phyloP scores from a whole-genome alignment of 306 rosid genomes.

The Oxytropis ochrocephala region DNA sequence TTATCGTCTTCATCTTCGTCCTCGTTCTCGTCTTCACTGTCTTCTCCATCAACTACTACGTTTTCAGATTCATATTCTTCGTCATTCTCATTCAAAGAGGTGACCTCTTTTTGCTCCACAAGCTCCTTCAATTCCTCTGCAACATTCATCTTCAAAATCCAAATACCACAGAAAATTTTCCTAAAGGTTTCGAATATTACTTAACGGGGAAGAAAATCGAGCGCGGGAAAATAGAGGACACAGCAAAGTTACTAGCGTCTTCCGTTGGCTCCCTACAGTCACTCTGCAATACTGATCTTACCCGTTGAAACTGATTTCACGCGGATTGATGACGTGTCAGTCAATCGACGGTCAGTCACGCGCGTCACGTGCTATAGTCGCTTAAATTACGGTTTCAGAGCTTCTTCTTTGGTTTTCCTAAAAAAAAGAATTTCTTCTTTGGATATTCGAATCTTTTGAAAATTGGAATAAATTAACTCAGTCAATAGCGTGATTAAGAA shows the following conservation, averaged over 20 bases:
- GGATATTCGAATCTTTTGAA: background rate
- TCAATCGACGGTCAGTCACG: slow-evolving; percentile 55
- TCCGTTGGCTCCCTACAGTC: slow-evolving; percentile 63
- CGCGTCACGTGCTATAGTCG: slow-evolving; percentile 46
- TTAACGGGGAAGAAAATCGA: slow-evolving; percentile 17
- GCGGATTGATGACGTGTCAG: slow-evolving; percentile 58
- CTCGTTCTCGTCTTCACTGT: slow-evolving; percentile 34
- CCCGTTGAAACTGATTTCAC: slow-evolving; percentile 45
- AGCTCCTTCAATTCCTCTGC: slow-evolving; percentile 40
- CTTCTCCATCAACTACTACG: slow-evolving; percentile 49
- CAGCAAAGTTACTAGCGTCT: slow-evolving; percentile 40
- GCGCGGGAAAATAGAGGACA: slow-evolving; percentile 25
- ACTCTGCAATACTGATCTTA: slow-evolving; percentile 57
- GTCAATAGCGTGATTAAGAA: no score
- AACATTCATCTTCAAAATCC: slow-evolving; percentile 47
- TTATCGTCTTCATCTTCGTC: slow-evolving; percentile 29
- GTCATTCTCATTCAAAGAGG: slow-evolving; percentile 18
- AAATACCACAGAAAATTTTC: background rate
- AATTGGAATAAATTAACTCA: no score
- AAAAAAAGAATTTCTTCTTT: background rate
- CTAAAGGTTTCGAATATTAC: slow-evolving; percentile 5
- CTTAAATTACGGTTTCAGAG: background rate
- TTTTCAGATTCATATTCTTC: slow-evolving; percentile 31
- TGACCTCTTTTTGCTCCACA: slow-evolving; percentile 45
- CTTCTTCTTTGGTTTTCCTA: background rate